phyloP scores from a whole-genome alignment of 148 eudicot species.

The Silene uniflora region DNA sequence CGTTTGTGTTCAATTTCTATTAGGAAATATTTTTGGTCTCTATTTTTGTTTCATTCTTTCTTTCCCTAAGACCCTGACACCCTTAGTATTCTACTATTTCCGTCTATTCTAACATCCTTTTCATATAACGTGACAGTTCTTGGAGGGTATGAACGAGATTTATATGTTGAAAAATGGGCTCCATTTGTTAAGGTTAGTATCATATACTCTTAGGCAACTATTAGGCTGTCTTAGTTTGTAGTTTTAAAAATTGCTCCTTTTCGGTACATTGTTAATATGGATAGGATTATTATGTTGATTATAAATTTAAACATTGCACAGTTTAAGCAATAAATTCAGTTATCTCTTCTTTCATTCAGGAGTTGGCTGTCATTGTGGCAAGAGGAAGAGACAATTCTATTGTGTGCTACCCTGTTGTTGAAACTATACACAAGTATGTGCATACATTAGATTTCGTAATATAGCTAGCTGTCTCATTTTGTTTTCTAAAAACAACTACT shows the following conservation, averaged over 20 bases:
- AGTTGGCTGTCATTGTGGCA: slow-evolving; percentile 91
- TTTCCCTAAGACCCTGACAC: background rate
- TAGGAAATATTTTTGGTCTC: background rate
- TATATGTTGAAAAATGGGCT: slow-evolving; percentile 96
- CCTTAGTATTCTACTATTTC: background rate
- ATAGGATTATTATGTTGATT: too few species aligned
- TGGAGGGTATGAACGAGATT: slow-evolving; percentile 82
- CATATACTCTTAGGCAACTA: slow-evolving; percentile 1
- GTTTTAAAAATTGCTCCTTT: background rate
- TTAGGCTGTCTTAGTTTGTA: slow-evolving; percentile 4
- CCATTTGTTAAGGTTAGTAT: slow-evolving; percentile 87
- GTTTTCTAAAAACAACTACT: background rate
- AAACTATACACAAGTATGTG: slow-evolving; percentile 85
- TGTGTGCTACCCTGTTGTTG: slow-evolving; percentile 83
- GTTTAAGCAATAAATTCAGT: background rate
- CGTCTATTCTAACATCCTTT: background rate
- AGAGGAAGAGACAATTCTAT: slow-evolving; percentile 87
- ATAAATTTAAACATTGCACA: slow-evolving; percentile 1
- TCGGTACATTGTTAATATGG: background rate
- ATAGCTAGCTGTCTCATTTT: background rate
- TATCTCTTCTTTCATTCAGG: slow-evolving; percentile 40
- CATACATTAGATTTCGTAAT: background rate
- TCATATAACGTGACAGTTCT: slow-evolving; percentile 47
- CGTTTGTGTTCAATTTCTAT: too few species aligned
- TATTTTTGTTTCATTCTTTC: background rate